phyloP scores from a whole-genome alignment of 352 stramenopile species.

The Halophytophthora batemanensis region DNA sequence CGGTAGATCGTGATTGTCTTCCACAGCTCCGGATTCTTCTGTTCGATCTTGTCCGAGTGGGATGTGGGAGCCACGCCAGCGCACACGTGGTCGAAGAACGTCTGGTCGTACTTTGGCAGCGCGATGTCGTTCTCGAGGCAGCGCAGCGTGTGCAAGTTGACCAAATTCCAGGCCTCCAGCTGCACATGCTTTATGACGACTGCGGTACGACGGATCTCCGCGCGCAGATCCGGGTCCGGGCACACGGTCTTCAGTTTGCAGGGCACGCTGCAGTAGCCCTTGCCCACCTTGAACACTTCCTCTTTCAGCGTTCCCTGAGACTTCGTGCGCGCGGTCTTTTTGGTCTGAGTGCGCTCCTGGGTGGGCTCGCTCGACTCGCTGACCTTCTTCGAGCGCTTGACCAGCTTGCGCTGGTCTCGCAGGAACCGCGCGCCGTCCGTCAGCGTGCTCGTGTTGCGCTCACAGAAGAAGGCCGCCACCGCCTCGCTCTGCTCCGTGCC shows the following conservation, averaged over 20 bases:
- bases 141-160: constrained; percentile 10
- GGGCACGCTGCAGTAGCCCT: constrained; percentile 5
- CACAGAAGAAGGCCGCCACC: background rate
- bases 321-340: constrained; percentile 1
- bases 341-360: too few relatives aligned
- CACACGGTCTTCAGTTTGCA: constrained; percentile 9
- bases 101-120: constrained; percentile 9
- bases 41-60: background rate
- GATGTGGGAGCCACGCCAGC: constrained; percentile 3
- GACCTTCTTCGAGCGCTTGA: too few relatives aligned
- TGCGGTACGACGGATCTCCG: constrained; percentile 6
- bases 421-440: background rate
- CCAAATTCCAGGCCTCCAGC: constrained; percentile 14
- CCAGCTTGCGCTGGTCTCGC: background rate
- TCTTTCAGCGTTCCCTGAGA: constrained; percentile 9
- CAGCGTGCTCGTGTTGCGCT: constrained; percentile 4
- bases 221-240: constrained; percentile 10
- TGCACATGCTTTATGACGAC: constrained; percentile 19
- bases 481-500: background rate
- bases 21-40: constrained; percentile 12
- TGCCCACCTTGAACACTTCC: constrained; percentile 15
- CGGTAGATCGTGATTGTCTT: constrained; percentile 10
- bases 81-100: constrained; percentile 15
- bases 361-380: too few relatives aligned
- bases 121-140: constrained; percentile 5